phyloP scores from a whole-genome alignment of 345 rosid genomes.

The Camelina neglecta region DNA sequence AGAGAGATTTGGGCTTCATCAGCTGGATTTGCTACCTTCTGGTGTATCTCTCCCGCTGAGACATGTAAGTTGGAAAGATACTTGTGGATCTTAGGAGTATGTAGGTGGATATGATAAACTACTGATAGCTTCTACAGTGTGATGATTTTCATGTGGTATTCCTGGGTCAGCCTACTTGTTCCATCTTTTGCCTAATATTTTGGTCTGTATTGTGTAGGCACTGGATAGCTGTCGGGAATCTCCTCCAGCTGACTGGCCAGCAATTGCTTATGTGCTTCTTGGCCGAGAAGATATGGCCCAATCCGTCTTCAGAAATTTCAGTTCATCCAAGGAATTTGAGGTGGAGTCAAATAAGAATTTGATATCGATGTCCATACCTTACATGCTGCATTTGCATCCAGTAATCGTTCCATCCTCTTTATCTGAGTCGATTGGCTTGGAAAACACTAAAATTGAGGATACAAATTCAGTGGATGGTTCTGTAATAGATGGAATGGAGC shows the following conservation, averaged over 20 bases:
- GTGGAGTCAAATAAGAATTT: slow-evolving; percentile 60
- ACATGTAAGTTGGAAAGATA: slow-evolving; percentile 69
- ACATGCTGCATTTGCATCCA: slow-evolving; percentile 94
- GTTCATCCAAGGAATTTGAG: slow-evolving; percentile 65
- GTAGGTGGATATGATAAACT: slow-evolving; percentile 23
- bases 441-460: slow-evolving; percentile 77
- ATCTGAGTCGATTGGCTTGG: slow-evolving; percentile 70
- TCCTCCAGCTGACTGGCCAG: slow-evolving; percentile 97
- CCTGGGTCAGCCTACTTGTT: slow-evolving; percentile 1
- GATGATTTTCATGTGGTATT: slow-evolving; percentile 18
- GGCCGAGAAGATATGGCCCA: slow-evolving; percentile 94
- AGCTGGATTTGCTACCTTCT: slow-evolving; percentile 81
- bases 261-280: slow-evolving; percentile 88
- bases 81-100: slow-evolving; percentile 25
- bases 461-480: slow-evolving; percentile 75
- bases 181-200: slow-evolving; percentile 27
- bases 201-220: slow-evolving; percentile 60
- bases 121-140: slow-evolving; percentile 26
- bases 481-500: slow-evolving; percentile 95
- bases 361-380: slow-evolving; percentile 85
- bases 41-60: slow-evolving; percentile 95
- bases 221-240: slow-evolving; percentile 89
- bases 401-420: slow-evolving; percentile 81
- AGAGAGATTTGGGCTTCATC: slow-evolving; percentile 89
- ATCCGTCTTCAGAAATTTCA: slow-evolving; percentile 54